Conservation (phyloP, 371 early-diverging fungal species). For the Lichtheimia hyalospora region DNA sequence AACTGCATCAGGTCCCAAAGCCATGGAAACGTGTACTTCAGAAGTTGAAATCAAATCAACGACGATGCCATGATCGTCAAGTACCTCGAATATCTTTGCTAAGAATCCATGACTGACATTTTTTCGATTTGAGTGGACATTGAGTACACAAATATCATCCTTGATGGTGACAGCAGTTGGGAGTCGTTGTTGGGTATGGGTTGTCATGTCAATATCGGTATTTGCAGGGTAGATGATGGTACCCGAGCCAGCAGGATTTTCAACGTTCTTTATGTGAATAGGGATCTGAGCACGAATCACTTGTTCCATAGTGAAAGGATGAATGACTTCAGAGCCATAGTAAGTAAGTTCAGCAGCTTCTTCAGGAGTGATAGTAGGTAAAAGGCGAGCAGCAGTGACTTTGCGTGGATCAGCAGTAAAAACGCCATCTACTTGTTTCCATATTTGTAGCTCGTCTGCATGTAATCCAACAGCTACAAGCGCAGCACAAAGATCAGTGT, state of each 20-base stretch:
- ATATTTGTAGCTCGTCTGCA: constrained; percentile 92
- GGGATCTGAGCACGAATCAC: constrained; percentile 93
- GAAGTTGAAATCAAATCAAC: constrained; percentile 96
- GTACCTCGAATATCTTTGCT: constrained; percentile 86
- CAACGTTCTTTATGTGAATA: constrained; percentile 96
- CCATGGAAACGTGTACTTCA: constrained; percentile 97
- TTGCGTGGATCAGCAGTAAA: constrained; percentile 99
- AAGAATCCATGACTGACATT: constrained; percentile 94
- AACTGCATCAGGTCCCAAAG: constrained; percentile 65
- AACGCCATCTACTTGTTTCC: constrained; percentile 99
- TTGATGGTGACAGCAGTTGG: constrained; percentile 98
- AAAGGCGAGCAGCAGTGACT: constrained; percentile 81
- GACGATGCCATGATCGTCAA: constrained; percentile 85
- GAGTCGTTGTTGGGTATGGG: constrained; percentile 23
- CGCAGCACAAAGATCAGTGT: constrained; percentile 98
- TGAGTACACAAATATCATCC: constrained; percentile 88
- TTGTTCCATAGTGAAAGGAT: constrained; percentile 99
- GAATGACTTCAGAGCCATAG: constrained; percentile 97
- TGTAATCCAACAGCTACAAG: constrained; percentile 87
- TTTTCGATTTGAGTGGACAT: constrained; percentile 94
- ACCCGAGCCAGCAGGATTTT: constrained; percentile 87
- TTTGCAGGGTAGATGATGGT: constrained; percentile 85
- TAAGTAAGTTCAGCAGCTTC: constrained; percentile 98
- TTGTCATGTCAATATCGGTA: neutral
- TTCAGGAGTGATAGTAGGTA: constrained; percentile 95